Evolutionary conservation across 2,329 filamentous ascomycete species (phyloP).

Genomic region (Diaporthe humulicola): DNA sequence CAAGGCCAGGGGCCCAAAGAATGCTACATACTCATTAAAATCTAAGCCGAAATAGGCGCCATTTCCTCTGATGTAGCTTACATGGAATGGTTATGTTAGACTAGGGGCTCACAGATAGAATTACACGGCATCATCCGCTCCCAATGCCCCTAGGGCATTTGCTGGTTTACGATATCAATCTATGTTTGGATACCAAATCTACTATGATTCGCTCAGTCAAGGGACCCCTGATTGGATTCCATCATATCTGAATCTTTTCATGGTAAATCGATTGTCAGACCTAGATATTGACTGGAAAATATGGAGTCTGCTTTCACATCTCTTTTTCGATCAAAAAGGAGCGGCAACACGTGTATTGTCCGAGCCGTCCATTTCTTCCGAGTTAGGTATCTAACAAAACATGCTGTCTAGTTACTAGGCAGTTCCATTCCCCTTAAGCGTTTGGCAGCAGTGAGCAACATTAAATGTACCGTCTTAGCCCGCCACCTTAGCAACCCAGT

Average conservation of each 20-base stretch:
- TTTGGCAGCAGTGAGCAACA: too few relatives aligned
- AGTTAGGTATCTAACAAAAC: not conserved
- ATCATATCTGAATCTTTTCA: too few relatives aligned
- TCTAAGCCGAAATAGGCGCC: not conserved
- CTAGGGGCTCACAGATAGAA: too few relatives aligned
- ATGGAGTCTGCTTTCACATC: not conserved
- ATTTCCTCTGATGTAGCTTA: not conserved
- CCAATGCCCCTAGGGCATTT: too few relatives aligned
- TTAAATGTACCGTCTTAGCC: not conserved
- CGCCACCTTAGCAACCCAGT: conserved; percentile 14
- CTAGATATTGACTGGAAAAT: too few relatives aligned
- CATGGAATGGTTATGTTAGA: too few relatives aligned
- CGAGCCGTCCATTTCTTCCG: not conserved
- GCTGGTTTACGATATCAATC: too few relatives aligned
- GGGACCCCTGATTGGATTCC: too few relatives aligned
- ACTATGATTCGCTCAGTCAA: too few relatives aligned
- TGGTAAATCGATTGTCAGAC: too few relatives aligned
- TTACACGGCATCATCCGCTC: too few relatives aligned
- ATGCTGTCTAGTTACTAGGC: not conserved
- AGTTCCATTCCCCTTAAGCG: not conserved
- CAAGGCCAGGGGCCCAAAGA: not conserved
- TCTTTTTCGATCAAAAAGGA: not conserved
- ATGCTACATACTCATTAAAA: not conserved
- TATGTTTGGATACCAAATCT: too few relatives aligned
- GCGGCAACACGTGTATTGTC: not conserved